Evolutionary conservation across 1,139 yeast species (phyloP), one percentile per base, ranked within the genome.

Genomic region (Nadsonia starkeyi-henricii): DNA sequence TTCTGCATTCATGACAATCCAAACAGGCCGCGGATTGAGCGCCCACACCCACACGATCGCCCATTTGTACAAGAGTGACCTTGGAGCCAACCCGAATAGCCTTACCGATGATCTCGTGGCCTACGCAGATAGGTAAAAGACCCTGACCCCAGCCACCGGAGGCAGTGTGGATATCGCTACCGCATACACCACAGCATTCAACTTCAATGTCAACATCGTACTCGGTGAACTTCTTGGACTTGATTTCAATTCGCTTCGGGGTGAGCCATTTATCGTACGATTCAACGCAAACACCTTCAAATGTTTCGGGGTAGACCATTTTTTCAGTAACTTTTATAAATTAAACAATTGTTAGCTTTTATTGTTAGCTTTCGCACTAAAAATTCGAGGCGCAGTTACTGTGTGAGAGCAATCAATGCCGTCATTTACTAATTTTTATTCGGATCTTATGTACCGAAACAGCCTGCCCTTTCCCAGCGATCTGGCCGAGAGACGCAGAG

Each of bases 61-160:
- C 93, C 59, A 81, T 64, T 62, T 81, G 74, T 71, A 83, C 81
- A 62, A 81, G 79, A 58, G 68, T 73, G 56, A 82, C 93, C 56
- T 77, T 72, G 44, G 69, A 69, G 61, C 91, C 93, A 62, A 70
- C 77, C 56, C 74, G 86, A 52, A 81, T 89, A 54, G 83, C 91
- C 41, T 77, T 77, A 67, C 93, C 93, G 41, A 89, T 88, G 69
- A 91, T 91, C 68, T 83, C 93, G 71, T 83, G 93, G 60, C 93
- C 93, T 15, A 23, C 39, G 12, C 39, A 33, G 17, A 33, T 33
- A 9, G 39, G 39, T n/a, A 33, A 15, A 13, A 33, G 17, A 15
- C 39, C 39, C 15, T 33, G 4, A 86, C 86, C 55, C 83, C 84
- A 49, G 78, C 81, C 56, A 77, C 67, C 17, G 83, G 83, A 55